Conservation (phyloP, 83 land plant species). For the Thuja plicata region DNA sequence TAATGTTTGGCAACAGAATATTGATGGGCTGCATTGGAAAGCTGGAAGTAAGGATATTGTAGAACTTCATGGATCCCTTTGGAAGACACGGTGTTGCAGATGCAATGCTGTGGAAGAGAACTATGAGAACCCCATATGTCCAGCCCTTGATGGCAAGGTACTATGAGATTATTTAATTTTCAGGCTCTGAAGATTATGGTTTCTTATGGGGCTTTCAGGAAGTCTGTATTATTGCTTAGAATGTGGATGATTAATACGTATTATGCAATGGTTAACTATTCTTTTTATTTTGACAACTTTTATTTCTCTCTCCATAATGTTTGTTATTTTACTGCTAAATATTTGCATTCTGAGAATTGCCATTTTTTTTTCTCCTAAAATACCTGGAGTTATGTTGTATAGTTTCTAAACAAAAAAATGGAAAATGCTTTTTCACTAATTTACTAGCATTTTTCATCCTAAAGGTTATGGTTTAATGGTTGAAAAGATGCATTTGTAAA, state of each 20-base stretch:
- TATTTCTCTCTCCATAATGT: not conserved
- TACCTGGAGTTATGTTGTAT: not conserved
- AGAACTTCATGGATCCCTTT: constrained; percentile 58
- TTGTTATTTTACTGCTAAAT: not conserved
- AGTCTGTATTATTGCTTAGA: not conserved
- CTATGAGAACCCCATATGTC: constrained; percentile 47
- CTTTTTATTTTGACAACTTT: not conserved
- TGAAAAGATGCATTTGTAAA: too few relatives aligned
- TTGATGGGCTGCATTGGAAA: constrained; percentile 43
- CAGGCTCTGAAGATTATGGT: not conserved
- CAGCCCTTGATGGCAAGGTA: constrained; percentile 61
- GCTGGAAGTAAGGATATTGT: constrained; percentile 48
- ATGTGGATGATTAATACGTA: not conserved
- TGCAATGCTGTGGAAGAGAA: constrained; percentile 39
- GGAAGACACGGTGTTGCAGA: constrained; percentile 53
- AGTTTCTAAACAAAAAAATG: not conserved
- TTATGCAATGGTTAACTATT: not conserved
- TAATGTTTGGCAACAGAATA: constrained; percentile 29
- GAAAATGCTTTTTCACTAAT: not conserved
- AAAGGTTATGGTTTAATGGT: too few relatives aligned
- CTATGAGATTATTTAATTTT: not conserved
- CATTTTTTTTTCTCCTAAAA: not conserved
- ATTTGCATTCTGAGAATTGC: not conserved
- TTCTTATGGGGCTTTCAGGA: not conserved
- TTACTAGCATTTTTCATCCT: not conserved